These are phyloP conservation scores for Pythium phragmitis DNA, from an alignment of 352 stramenopile species.

Conservation along the genomic window DNA sequence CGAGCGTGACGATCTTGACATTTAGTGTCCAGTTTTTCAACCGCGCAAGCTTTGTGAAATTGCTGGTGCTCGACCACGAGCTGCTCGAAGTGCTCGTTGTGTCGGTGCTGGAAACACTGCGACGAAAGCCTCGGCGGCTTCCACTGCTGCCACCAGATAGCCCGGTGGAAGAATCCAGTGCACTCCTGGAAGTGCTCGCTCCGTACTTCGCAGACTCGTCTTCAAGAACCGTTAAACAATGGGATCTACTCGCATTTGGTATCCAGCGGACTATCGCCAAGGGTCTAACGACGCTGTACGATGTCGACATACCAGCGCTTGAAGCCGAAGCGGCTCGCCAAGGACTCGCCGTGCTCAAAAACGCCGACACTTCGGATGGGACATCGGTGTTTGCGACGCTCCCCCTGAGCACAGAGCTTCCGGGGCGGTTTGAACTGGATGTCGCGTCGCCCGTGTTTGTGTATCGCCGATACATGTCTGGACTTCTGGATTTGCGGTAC, in stretches of 20 bases:
- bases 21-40: constrained; percentile 99
- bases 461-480: constrained; percentile 94
- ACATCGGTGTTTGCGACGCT: constrained; percentile 53
- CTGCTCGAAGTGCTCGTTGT: constrained; percentile 70
- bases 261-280: constrained; percentile 39
- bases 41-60: constrained; percentile 94
- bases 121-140: constrained; percentile 35
- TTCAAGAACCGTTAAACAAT: constrained; percentile 32
- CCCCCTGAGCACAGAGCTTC: constrained; percentile 55
- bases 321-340: constrained; percentile 35
- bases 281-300: constrained; percentile 36
- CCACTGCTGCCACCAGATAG: constrained; percentile 2
- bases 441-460: constrained; percentile 91
- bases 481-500: constrained; percentile 97
- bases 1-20: constrained; percentile 87
- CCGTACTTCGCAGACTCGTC: constrained; percentile 3
- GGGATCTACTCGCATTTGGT: constrained; percentile 68
- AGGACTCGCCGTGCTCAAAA: constrained; percentile 39
- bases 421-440: constrained; percentile 61
- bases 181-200: neutral
- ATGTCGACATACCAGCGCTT: constrained; percentile 50
- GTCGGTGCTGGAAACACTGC: constrained; percentile 71
- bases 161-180: neutral
- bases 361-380: constrained; percentile 21
- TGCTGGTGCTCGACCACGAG: constrained; percentile 71